Evolutionary conservation across 306 rosid genomes (phyloP), one percentile per base, ranked within the genome.

Genomic region (Pyrus bretschneideri): DNA sequence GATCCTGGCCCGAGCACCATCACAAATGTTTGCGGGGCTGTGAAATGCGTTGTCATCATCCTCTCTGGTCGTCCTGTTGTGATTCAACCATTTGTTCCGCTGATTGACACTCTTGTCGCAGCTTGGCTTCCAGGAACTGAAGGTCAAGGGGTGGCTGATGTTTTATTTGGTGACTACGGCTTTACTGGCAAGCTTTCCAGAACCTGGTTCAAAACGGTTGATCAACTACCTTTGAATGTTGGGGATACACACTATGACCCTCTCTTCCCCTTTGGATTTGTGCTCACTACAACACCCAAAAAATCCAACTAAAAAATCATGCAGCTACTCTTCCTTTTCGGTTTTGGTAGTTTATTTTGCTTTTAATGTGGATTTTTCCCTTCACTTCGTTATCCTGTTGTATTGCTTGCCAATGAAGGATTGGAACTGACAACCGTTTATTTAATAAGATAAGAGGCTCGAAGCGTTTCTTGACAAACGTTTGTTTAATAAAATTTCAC

Each of bases 61-160:
- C 45, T 81, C 63, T 77, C 87, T 3, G 87, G 87, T 2, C 75
- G 87, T 3, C 87, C 87, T 2, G 73, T 81, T 12, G 83, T 84
- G 52, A 51, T 84, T 9, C 75, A 78, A 31, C 87, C 87, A 0
- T 84, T 74, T 3, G 6, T 81, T 29, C 15, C 65, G 9, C 14
- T 1, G 3, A 75, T 81, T 0, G 76, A 84, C 57, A 80, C 87
- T 58, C 83, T 84, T 23, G 83, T 84, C 46, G 85, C 87, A 17
- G 85, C 87, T 5, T 84, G 85, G 87, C 87, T 84, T 57, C 87
- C 87, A 1, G 87, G 87, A 60, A 77, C 76, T 2, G 85, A 84
- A 73, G 87, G 87, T 22, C 81, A 81, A 70, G 87, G 87, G 19
- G 67, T 81, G 31, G 78, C 78, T 42, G 87, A 84, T 63, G 85